Conservation (phyloP, 257 asterid genomes). For the Dorcoceras hygrometricum region DNA sequence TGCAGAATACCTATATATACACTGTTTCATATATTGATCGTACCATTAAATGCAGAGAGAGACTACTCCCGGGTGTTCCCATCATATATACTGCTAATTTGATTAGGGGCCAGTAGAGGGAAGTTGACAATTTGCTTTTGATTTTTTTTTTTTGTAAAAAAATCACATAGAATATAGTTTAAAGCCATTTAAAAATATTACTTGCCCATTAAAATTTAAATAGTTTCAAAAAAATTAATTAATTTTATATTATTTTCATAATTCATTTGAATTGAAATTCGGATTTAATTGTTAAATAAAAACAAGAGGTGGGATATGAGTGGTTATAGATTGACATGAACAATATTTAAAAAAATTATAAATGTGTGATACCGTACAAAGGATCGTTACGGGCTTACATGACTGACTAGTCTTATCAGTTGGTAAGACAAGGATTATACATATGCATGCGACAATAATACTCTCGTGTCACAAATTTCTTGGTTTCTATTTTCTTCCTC, state of each 20-base stretch:
- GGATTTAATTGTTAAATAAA: too few relatives aligned
- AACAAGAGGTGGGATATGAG: too few relatives aligned
- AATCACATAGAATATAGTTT: too few relatives aligned
- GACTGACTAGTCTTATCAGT: conserved; percentile 45
- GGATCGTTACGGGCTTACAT: conserved; percentile 29
- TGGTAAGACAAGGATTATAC: conserved; percentile 24
- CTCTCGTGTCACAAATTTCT: background rate
- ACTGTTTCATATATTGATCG: background rate
- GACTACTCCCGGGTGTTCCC: background rate
- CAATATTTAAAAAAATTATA: too few relatives aligned
- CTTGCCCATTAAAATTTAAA: too few relatives aligned
- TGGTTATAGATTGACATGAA: too few relatives aligned
- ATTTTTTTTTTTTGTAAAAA: too few relatives aligned
- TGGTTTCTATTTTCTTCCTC: background rate
- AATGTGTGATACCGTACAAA: conserved; percentile 38
- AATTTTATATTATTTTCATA: too few relatives aligned
- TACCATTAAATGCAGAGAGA: background rate
- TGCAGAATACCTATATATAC: background rate
- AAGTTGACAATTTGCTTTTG: background rate
- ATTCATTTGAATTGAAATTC: too few relatives aligned
- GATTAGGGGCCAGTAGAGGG: background rate
- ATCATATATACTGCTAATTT: background rate
- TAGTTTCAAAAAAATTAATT: too few relatives aligned
- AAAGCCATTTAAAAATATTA: too few relatives aligned
- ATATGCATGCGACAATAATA: background rate